phyloP scores from a whole-genome alignment of 2,329 filamentous ascomycete genomes.

The Chaetomium sp. region DNA sequence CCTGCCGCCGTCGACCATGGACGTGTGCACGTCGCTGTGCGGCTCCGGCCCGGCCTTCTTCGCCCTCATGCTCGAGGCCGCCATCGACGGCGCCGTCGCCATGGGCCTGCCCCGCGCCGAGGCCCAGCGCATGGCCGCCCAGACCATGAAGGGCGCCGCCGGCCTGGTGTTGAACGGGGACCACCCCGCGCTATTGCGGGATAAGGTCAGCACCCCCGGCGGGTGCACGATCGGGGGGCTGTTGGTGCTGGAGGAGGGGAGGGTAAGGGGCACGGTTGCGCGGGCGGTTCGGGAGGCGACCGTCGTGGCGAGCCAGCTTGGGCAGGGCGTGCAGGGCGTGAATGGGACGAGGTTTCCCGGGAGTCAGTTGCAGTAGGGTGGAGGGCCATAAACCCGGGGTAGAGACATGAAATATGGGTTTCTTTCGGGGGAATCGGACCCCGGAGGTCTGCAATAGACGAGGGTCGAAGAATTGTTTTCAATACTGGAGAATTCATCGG shows the following conservation, averaged over 20 bases:
- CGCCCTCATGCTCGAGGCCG: constrained; percentile 71
- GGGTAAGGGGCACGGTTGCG: constrained; percentile 66
- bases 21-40: constrained; percentile 72
- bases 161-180: constrained; percentile 69
- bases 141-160: constrained; percentile 75
- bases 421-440: background rate
- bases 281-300: constrained; percentile 72
- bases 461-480: background rate
- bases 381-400: background rate
- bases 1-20: constrained; percentile 68
- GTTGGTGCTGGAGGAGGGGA: constrained; percentile 72
- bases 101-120: constrained; percentile 75
- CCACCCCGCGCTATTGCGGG: constrained; percentile 72
- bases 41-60: constrained; percentile 78
- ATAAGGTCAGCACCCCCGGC: constrained; percentile 76
- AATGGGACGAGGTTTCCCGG: constrained; percentile 48
- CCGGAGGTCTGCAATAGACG: constrained; percentile 6
- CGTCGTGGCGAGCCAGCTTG: constrained; percentile 67
- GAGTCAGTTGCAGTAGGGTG: constrained; percentile 26
- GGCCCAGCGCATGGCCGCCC: constrained; percentile 75
- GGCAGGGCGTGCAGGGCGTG: constrained; percentile 55
- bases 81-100: constrained; percentile 75
- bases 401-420: background rate
- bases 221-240: constrained; percentile 78
- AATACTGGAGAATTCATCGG: background rate